Conservation (phyloP, 2,329 filamentous ascomycete genomes). For the Eutypella sp. region DNA sequence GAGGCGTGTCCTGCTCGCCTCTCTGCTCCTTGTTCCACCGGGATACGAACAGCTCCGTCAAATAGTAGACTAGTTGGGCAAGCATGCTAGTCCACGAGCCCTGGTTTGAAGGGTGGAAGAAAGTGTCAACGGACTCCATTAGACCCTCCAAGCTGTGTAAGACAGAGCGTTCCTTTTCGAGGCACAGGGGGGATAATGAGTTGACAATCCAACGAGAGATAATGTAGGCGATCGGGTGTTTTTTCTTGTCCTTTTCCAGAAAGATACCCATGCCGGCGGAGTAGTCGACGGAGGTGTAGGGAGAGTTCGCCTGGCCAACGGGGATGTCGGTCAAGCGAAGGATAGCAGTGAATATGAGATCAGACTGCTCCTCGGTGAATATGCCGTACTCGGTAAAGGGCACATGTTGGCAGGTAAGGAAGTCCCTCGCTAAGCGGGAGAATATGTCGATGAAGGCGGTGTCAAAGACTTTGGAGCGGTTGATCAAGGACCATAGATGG, state of each 20-base stretch:
- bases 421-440: constrained; percentile 81
- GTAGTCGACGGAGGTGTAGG: constrained; percentile 82
- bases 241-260: constrained; percentile 87
- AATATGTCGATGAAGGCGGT: constrained; percentile 84
- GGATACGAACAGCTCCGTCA: constrained; percentile 94
- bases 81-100: constrained; percentile 87
- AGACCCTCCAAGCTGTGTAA: constrained; percentile 82
- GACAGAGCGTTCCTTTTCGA: constrained; percentile 73
- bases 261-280: constrained; percentile 78
- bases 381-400: constrained; percentile 83
- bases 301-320: constrained; percentile 90
- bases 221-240: constrained; percentile 86
- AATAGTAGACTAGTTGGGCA: constrained; percentile 84
- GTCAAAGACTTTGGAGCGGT: constrained; percentile 82
- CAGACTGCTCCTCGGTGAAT: constrained; percentile 86
- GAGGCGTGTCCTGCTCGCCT: constrained; percentile 82
- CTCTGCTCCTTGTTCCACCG: constrained; percentile 94
- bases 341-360: constrained; percentile 87
- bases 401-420: constrained; percentile 67
- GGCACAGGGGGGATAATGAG: constrained; percentile 80
- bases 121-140: constrained; percentile 93
- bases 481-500: constrained; percentile 92
- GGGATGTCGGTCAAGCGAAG: constrained; percentile 89
- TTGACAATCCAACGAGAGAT: constrained; percentile 91
- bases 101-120: constrained; percentile 97